A percentile compares a stretch with the other conserved stretches of the same genome.
phyloP scores from a whole-genome alignment of 2,329 filamentous ascomycete genomes.

The Pseudogymnoascus sp. region DNA sequence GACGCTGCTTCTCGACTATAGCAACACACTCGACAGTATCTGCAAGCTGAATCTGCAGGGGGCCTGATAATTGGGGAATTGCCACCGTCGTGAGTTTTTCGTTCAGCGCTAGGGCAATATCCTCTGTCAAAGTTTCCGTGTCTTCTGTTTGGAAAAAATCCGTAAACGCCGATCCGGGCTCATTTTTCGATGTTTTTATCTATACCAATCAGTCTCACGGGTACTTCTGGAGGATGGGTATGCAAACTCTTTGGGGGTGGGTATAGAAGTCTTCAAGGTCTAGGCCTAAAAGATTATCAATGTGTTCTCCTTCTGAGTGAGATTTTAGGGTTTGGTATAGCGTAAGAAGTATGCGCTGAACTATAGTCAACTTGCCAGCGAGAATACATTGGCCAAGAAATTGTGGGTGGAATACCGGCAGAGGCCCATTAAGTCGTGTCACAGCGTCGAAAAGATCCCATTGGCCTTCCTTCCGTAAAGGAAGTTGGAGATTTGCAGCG shows the following conservation, averaged over 20 bases:
- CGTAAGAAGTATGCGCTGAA: slow-evolving; percentile 63
- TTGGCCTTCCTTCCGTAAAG: slow-evolving; percentile 15
- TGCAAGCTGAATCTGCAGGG: slow-evolving; percentile 77
- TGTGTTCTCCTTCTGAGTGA: slow-evolving; percentile 67
- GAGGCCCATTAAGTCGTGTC: slow-evolving; percentile 72
- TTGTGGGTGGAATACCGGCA: slow-evolving; percentile 88
- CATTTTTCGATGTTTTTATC: slow-evolving; percentile 18
- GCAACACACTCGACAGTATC: slow-evolving; percentile 80
- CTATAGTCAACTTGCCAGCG: slow-evolving; percentile 63
- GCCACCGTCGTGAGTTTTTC: slow-evolving; percentile 67
- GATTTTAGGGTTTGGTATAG: slow-evolving; percentile 74
- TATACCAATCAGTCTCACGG: slow-evolving; percentile 14
- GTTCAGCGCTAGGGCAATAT: slow-evolving; percentile 60
- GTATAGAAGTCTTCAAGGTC: slow-evolving; percentile 51
- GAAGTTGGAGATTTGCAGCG: slow-evolving; percentile 13
- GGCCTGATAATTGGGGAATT: slow-evolving; percentile 72
- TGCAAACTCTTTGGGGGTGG: slow-evolving; percentile 18
- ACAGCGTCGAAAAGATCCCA: slow-evolving; percentile 72
- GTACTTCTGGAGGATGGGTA: background rate
- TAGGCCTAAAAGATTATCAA: slow-evolving; percentile 70
- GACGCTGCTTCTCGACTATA: slow-evolving; percentile 74
- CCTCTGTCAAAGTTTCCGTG: slow-evolving; percentile 60
- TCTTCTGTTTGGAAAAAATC: slow-evolving; percentile 41
- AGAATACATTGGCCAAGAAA: slow-evolving; percentile 82
- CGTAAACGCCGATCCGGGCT: slow-evolving; percentile 36